Conservation (phyloP, 768 basidiomycete species). For the Crucibulum laeve region DNA sequence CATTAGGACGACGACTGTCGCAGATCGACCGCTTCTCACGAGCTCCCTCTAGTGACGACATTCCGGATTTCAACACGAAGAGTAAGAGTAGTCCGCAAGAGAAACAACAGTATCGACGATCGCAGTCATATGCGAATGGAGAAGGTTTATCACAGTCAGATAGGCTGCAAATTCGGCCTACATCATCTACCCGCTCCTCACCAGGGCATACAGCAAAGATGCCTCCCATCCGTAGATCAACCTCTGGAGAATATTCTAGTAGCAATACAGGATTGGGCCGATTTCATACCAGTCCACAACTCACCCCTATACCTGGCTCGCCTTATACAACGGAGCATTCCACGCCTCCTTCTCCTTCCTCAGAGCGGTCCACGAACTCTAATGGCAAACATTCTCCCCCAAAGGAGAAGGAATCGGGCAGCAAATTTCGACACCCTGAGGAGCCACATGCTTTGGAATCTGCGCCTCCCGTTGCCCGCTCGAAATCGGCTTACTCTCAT, state of each 20-base stretch:
- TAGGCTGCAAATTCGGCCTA: constrained; percentile 19
- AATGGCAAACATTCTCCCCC: constrained; percentile 17
- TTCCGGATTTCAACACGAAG: background rate
- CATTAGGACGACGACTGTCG: constrained; percentile 68
- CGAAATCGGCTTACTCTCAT: constrained; percentile 53
- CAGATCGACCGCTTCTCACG: constrained; percentile 41
- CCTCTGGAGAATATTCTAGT: constrained; percentile 22
- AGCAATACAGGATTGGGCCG: constrained; percentile 14
- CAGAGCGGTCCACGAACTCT: constrained; percentile 12
- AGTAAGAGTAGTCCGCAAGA: background rate
- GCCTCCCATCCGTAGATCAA: constrained; percentile 20
- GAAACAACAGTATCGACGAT: constrained; percentile 23
- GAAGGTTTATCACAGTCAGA: constrained; percentile 20
- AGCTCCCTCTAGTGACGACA: constrained; percentile 18
- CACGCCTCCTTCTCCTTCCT: constrained; percentile 46
- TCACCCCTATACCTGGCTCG: constrained; percentile 68
- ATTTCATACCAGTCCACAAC: constrained; percentile 33
- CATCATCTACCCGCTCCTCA: constrained; percentile 26
- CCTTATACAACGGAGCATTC: constrained; percentile 63
- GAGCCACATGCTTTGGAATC: constrained; percentile 26
- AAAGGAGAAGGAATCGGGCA: constrained; percentile 22
- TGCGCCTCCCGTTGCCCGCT: constrained; percentile 39
- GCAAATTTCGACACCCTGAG: constrained; percentile 3
- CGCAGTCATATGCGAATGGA: constrained; percentile 30
- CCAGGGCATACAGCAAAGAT: constrained; percentile 6